phyloP scores from a whole-genome alignment of 768 basidiomycete species.

The Phanerochaete sordida region DNA sequence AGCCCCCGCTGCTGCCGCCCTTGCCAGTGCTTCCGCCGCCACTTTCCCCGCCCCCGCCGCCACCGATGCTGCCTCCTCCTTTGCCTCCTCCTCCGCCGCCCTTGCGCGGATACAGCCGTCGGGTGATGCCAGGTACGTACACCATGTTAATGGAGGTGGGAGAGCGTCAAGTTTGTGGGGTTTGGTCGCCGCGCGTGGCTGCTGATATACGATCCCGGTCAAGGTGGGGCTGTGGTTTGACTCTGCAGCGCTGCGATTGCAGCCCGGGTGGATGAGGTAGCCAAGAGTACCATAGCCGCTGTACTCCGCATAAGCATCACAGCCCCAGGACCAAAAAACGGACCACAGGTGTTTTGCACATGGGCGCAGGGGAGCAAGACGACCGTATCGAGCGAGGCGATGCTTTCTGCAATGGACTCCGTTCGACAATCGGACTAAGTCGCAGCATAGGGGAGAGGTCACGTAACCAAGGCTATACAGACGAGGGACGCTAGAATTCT shows the following conservation, averaged over 20 bases:
- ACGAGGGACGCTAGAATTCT: background rate
- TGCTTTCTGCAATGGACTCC: background rate
- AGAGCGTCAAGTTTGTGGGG: background rate
- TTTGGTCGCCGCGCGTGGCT: background rate
- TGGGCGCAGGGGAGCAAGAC: background rate
- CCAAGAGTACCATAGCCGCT: background rate
- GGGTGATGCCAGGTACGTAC: constrained; percentile 2
- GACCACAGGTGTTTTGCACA: background rate
- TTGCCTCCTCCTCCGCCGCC: constrained; percentile 5
- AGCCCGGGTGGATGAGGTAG: background rate
- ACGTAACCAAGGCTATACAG: background rate
- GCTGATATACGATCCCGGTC: background rate
- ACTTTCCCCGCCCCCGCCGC: background rate
- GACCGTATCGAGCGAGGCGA: background rate
- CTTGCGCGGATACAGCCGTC: constrained; percentile 3
- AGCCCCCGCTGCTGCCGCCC: background rate
- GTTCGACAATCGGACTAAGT: background rate
- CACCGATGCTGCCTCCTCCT: constrained; percentile 2
- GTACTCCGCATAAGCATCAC: background rate
- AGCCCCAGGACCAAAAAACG: background rate
- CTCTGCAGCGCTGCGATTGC: background rate
- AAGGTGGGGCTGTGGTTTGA: background rate
- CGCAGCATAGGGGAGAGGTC: background rate
- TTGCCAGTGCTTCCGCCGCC: background rate
- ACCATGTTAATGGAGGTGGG: background rate